These are phyloP conservation scores for Lasiosphaeria ovina DNA, from an alignment of 495 filamentous ascomycete species.

Conservation along the genomic window DNA sequence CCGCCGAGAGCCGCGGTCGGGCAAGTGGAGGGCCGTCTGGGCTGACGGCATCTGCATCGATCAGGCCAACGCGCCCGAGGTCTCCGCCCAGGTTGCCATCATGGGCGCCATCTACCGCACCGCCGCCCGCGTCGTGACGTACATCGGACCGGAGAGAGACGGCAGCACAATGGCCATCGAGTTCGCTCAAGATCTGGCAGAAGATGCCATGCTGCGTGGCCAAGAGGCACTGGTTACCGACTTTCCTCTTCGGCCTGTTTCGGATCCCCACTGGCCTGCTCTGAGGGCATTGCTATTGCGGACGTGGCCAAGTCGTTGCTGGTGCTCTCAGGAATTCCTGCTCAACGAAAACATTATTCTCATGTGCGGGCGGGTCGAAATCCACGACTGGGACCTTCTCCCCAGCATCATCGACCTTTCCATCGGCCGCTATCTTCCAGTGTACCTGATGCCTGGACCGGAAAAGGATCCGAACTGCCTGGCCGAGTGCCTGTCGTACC, in stretches of 20 bases:
- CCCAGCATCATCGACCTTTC: neutral
- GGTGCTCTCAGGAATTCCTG: constrained; percentile 17
- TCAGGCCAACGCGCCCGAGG: constrained; percentile 22
- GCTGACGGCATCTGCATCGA: constrained; percentile 32
- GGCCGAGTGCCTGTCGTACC: constrained; percentile 1
- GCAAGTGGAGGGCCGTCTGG: constrained; percentile 13
- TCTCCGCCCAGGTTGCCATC: constrained; percentile 20
- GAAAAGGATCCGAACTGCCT: constrained; percentile 2
- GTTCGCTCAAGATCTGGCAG: neutral
- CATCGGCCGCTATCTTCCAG: constrained; percentile 3
- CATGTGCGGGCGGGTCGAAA: constrained; percentile 9
- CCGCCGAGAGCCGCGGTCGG: neutral
- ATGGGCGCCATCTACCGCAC: constrained; percentile 25
- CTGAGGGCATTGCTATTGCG: constrained; percentile 3
- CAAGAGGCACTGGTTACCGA: neutral
- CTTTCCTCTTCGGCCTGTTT: neutral
- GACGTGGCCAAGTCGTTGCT: constrained; percentile 9
- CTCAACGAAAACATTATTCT: constrained; percentile 8
- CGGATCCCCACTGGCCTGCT: neutral
- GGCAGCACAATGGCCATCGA: neutral
- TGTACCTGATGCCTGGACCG: neutral
- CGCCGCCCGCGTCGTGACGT: constrained; percentile 11
- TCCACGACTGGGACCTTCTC: neutral
- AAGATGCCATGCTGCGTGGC: neutral
- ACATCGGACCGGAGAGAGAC: constrained; percentile 20